These are phyloP conservation scores for Monosporozyma solicola DNA, from an alignment of 805 yeast genomes.

Conservation along the genomic window DNA sequence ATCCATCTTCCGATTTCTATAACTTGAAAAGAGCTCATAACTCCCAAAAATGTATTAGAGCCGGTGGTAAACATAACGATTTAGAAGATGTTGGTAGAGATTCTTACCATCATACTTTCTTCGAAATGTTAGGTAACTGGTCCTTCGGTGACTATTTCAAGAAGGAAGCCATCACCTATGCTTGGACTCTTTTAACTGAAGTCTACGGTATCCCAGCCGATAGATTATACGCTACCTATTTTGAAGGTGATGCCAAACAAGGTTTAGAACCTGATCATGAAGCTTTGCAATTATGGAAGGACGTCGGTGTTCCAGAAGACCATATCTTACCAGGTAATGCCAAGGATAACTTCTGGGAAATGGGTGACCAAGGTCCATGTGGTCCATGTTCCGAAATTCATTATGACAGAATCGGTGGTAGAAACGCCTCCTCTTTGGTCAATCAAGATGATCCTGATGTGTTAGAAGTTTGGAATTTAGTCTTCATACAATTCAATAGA, in stretches of 20 bases:
- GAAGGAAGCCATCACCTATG: slow-evolving; percentile 77
- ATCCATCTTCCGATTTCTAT: slow-evolving; percentile 84
- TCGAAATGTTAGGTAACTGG: slow-evolving; percentile 99
- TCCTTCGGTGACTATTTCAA: slow-evolving; percentile 98
- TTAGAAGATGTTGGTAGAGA: slow-evolving; percentile 98
- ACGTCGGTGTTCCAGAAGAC: slow-evolving; percentile 81
- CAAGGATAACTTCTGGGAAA: slow-evolving; percentile 97
- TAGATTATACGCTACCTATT: slow-evolving; percentile 89
- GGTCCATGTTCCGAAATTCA: slow-evolving; percentile 99
- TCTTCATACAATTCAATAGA: slow-evolving; percentile 93
- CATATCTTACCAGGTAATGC: slow-evolving; percentile 89
- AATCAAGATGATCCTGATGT: slow-evolving; percentile 98
- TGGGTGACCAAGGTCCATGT: slow-evolving; percentile 99
- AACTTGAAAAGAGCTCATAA: slow-evolving; percentile 80
- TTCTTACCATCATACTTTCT: slow-evolving; percentile 96
- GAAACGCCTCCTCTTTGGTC: slow-evolving; percentile 86
- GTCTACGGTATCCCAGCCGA: slow-evolving; percentile 73
- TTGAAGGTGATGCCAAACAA: slow-evolving; percentile 79
- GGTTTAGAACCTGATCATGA: slow-evolving; percentile 91
- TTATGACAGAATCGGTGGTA: slow-evolving; percentile 96
- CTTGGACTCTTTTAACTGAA: slow-evolving; percentile 86
- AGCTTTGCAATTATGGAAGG: slow-evolving; percentile 80
- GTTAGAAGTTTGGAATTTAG: slow-evolving; percentile 95
- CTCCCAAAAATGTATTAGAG: slow-evolving; percentile 97
- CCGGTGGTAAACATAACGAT: slow-evolving; percentile 98